Base-by-base conservation (phyloP, 805 yeast genomes). In the Maudiozyma bulderi region DNA sequence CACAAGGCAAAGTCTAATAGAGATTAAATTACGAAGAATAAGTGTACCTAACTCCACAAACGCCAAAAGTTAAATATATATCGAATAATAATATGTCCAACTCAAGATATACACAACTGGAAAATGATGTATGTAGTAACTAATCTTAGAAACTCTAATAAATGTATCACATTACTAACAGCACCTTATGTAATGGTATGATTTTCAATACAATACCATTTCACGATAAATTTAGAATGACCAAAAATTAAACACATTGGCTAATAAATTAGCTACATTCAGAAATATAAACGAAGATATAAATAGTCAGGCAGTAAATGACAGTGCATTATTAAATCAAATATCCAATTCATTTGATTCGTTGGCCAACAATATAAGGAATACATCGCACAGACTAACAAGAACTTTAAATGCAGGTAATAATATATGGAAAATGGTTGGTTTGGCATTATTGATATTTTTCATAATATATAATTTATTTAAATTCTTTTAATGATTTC, bases 241-340 rank as follows among this genome's bases (percentile, higher is more conserved):
- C 60, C 69, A 70, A 37, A 74, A 82, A 52, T 72, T 84, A 53
- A 77, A 82, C 53, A 76, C 74, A 53, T 71, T 84, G 26, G 86
- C 90, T 2, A 72, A 75, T 46, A 84, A 84, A 61, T 69, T 84
- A 38, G 74, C 86, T 1, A 73, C 81, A 1, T 76, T 84, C 55
- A 75, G 86, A 51, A 71, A 72, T 49, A 78, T 85, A 29, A 84
- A 87, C 47, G 76, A 77, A 53, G 91, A 84, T 51, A 81, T 84
- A 37, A 78, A 82, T 55, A 66, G 70, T 48, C 83, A 80, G 54
- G 84, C 91, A 1, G 71, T 74, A 15, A 80, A 80, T 47, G 81
- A 77, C 52, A 61, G 63, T 29, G 68, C 73, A 0, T 54, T 71
- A 38, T 58, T 78, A 20, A 66, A 65, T 47, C 66, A 66, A 14